phyloP scores from a whole-genome alignment of 768 basidiomycete species.

The Boletus tomentosulus region DNA sequence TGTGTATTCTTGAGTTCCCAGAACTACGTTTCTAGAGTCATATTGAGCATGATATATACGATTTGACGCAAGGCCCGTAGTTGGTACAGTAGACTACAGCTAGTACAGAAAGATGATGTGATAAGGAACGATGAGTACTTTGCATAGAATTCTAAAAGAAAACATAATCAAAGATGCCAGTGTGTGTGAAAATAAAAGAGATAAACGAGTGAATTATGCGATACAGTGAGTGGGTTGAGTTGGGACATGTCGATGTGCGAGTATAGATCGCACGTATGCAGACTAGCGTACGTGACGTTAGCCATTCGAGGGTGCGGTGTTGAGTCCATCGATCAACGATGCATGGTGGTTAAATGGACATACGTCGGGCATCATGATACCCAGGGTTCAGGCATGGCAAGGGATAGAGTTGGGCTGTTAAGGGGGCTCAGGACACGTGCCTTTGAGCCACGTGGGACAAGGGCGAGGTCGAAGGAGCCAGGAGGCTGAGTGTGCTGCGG shows the following conservation, averaged over 20 bases:
- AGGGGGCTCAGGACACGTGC: constrained; percentile 9
- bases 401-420: constrained; percentile 2
- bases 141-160: background rate
- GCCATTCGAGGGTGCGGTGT: background rate
- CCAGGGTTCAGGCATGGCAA: constrained; percentile 29
- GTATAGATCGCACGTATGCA: constrained; percentile 3
- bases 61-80: background rate
- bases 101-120: background rate
- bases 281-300: background rate
- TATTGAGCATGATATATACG: background rate
- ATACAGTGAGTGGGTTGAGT: constrained; percentile 7
- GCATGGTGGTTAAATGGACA: background rate
- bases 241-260: background rate
- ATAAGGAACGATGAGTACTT: background rate
- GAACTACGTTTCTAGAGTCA: too few relatives aligned
- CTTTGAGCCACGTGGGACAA: background rate
- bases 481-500: background rate
- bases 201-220: background rate
- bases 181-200: background rate
- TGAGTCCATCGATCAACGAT: constrained; percentile 14
- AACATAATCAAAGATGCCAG: background rate
- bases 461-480: background rate
- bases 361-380: background rate
- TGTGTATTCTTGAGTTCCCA: too few relatives aligned
- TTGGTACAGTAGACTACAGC: background rate